These are phyloP conservation scores for Pleurotus salmoneostramineus DNA, from an alignment of 768 basidiomycete genomes.

Conservation along the genomic window DNA sequence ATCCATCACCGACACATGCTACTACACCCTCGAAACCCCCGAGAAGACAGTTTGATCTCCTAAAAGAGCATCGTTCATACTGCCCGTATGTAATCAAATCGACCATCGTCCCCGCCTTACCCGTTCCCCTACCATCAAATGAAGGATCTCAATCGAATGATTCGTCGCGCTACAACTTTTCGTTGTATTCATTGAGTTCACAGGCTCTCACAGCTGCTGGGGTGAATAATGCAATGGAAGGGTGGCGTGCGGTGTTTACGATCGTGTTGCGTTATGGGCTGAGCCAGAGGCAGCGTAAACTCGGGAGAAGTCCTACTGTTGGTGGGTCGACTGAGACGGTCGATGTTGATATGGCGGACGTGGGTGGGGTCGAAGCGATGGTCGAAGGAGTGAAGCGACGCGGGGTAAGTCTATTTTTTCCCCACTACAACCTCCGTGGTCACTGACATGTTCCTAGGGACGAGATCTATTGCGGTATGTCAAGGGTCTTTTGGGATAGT, in stretches of 20 bases:
- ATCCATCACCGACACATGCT: constrained; percentile 8
- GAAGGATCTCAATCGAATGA: constrained; percentile 10
- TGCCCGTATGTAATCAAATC: constrained; percentile 82
- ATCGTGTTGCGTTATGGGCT: constrained; percentile 65
- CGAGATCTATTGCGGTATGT: constrained; percentile 73
- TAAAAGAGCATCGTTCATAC: constrained; percentile 81
- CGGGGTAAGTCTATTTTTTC: constrained; percentile 49
- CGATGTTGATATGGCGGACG: constrained; percentile 20
- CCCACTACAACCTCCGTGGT: constrained; percentile 20
- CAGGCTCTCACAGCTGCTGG: constrained; percentile 18
- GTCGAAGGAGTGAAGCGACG: constrained; percentile 69
- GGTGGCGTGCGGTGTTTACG: constrained; percentile 77
- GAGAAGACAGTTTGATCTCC: constrained; percentile 60
- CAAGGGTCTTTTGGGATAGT: constrained; percentile 53
- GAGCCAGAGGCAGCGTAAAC: constrained; percentile 47
- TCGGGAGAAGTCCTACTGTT: constrained; percentile 14
- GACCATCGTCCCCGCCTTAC: constrained; percentile 56
- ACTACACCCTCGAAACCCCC: constrained; percentile 25
- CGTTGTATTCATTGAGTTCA: constrained; percentile 4
- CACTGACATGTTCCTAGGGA: constrained; percentile 37
- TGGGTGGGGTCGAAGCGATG: constrained; percentile 66
- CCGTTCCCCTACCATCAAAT: constrained; percentile 26
- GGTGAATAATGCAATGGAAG: constrained; percentile 42
- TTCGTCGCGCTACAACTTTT: constrained; percentile 7
- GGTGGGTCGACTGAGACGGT: background rate